Base-by-base conservation (phyloP, 1,284 basidiomycete genomes). In the Dichomitus squalens region DNA sequence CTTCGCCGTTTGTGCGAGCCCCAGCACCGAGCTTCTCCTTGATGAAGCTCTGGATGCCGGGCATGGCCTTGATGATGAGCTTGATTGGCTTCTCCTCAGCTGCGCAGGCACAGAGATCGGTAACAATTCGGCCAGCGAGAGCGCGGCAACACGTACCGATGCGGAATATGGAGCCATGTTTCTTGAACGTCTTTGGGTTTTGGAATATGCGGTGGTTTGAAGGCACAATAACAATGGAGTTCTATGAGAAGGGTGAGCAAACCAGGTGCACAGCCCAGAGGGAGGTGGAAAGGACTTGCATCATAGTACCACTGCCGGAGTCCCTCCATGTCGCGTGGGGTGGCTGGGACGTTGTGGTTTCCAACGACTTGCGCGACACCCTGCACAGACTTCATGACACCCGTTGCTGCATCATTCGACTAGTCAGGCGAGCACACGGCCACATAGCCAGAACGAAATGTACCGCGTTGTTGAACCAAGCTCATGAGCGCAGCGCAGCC, bases 331-430 rank as follows among this genome's bases (percentile, higher is more conserved):
- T 83, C 77, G 56, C 76, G 79, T 16, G 87, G 83, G 35, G 78
- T 76, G 20, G 76, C 61, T 0, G 88, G 88, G 47, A 84, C 73
- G 49, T 76, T 79, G 50, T 85, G 79, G 58, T 84, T 76, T 3
- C 92, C 92, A 4, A 92, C 83, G 20, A 95, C 86, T 67, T 94
- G 91, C 14, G 93, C 79, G 2, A 95, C 82, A 2, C 84, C 86
- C 60, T 81, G 82, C 21, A 93, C 89, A 25, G 74, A 77, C 63
- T 75, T 77, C 74, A 85, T 83, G 44, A 91, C 80, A 53, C 80
- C 81, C 50, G 72, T 67, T 29, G 77, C 80, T 82, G 59, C 2
- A 1, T n/a, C 5, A 27, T 1, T 34, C 29, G 35, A 7, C 2
- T 12, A 8, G 12, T 16, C 16, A 8, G 20, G 38, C 12, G 9